Evolutionary conservation across 257 asterid species (phyloP), one percentile per base, ranked within the genome.

Genomic region (Thymus quinquecostatus): DNA sequence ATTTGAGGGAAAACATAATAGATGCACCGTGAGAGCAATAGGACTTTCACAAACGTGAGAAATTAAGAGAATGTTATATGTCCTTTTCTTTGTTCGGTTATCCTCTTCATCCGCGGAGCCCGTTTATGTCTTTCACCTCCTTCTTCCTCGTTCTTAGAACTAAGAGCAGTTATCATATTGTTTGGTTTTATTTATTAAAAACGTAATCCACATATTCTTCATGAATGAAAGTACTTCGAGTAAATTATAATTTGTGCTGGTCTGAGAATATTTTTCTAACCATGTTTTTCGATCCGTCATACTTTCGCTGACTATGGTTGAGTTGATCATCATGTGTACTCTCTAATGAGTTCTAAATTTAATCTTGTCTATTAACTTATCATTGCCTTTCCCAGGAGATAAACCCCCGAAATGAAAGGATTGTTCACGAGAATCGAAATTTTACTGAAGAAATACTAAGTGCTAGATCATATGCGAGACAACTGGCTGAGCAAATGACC

Each of bases 401-500:
- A 71, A 76, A 76, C 33, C 68, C 84, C 68, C 77, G 82, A 83
- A 80, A 48, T 30, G 93, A 85, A 75, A 71, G 78, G 66, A 60
- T 69, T 44, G 60, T 80, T 66, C 88, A 72, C 29, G 80, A 77
- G 81, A 81, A 66, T 49, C 84, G 70, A 58, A 91, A 91, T 79
- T 74, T 84, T 32, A 91, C 95, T 12, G 82, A 83, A 72, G 87
- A 92, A 64, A 65, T 87, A 64, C 36, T 80, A 49, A 86, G 87
- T 78, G 87, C 90, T 34, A 80, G 75, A 70, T 92, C 97, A 78
- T 86, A 85, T 64, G 96, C 96, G 75, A 77, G 97, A 63, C 97
- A 92, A 80, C 77, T 92, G 81, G 83, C 92, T 8, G 94, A 92
- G 84, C 96, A 92, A 75, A 86, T 90, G 87, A 87, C 87, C 68